Base-by-base conservation (phyloP, 306 rosid genomes). In the Luffa acutangula region DNA sequence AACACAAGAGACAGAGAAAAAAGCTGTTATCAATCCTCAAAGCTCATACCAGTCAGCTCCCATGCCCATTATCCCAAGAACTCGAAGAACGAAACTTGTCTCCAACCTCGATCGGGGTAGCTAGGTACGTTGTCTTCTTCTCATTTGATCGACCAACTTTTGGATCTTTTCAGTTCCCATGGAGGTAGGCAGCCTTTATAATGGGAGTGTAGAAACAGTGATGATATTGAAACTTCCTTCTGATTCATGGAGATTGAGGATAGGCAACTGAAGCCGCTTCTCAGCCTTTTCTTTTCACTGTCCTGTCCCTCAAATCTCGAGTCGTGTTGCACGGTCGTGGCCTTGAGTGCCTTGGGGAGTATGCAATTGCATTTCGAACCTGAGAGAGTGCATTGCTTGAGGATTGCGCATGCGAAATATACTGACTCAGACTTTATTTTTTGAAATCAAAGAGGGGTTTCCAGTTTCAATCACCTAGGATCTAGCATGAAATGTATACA, bases 131-230 rank as follows among this genome's bases (percentile, higher is more conserved):
- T 3, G 34, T 34, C 58, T 75, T 52, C 62, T 52, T 33, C 62
- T 75, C 52, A 75, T 63, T 75, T 75, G 60, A 52, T 33, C 1
- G 63, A 75, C 78, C 78, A 75, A 34, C 78, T 75, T 52, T 52
- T 75, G 4, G 78, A 75, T 49, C 78, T 52, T 75, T 75, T 75
- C 62, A 75, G 58, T 18, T 75, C 78, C 78, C 78, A 75, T 51
- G 78, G 78, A 52, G 78, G 78, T 36, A 75, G 63, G 78, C 78
- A 75, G 33, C 78, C 78, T 75, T 75, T 75, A 18, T 75, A 75
- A 34, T 75, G 78, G 9, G 78, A 75, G 78, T 75, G 80, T 77
- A 77, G 80, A 58, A 77, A 77, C 57, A 77, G 49, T 56, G 80
- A 77, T 39, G 80, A 60, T n/a, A 60, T 43, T 39, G 69, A 77